Evolutionary conservation across 1,139 yeast species (phyloP).

Genomic region (Blastobotrys ciferrii): DNA sequence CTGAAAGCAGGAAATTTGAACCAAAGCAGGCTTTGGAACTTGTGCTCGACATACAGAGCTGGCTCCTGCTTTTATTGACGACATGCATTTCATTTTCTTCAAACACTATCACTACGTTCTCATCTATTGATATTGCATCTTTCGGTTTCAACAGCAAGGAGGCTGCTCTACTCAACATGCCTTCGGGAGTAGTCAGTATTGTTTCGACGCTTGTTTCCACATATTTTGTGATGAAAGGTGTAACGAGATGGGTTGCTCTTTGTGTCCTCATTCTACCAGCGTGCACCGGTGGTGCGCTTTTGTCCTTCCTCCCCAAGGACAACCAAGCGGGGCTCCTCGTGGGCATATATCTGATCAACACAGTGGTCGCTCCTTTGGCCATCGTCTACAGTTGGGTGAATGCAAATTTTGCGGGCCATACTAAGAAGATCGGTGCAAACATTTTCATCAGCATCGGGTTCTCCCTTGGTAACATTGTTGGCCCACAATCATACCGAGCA

Average conservation of each 20-base stretch:
- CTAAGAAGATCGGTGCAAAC: conserved; percentile 61
- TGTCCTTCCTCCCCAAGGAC: conserved; percentile 38
- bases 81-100: conserved; percentile 29
- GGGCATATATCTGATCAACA: conserved; percentile 42
- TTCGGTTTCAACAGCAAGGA: conserved; percentile 45
- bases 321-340: conserved; percentile 38
- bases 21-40: conserved; percentile 4
- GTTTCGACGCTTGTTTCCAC: conserved; percentile 33
- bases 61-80: conserved; percentile 2
- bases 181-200: conserved; percentile 46
- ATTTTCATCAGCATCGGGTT: conserved; percentile 61
- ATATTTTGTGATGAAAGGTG: conserved; percentile 6
- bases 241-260: conserved; percentile 3
- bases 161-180: conserved; percentile 46
- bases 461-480: conserved; percentile 66
- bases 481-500: conserved; percentile 64
- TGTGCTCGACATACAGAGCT: conserved; percentile 1
- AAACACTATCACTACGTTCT: conserved; percentile 39
- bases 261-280: conserved; percentile 37
- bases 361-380: conserved; percentile 41
- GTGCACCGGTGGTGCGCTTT: conserved; percentile 45
- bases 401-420: conserved; percentile 67
- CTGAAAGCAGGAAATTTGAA: conserved; percentile 43
- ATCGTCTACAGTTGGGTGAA: conserved; percentile 50
- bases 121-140: conserved; percentile 47